Percentiles rank a stretch among this genome's conserved stretches.
Conservation (phyloP, 2,329 filamentous ascomycete species). For the Fusarium ambrosium region DNA sequence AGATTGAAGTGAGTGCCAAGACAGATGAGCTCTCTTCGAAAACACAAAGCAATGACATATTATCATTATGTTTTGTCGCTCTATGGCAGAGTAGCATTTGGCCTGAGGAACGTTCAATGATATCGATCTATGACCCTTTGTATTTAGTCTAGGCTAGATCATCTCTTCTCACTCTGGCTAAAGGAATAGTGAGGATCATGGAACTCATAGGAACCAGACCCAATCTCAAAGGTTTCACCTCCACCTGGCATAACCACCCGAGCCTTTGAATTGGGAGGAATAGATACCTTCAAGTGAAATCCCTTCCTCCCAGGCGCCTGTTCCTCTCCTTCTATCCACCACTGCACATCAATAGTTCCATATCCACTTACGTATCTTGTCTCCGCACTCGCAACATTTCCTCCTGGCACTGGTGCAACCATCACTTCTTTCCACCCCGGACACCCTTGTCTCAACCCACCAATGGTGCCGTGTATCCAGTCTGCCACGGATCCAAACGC, state of each 20-base stretch:
- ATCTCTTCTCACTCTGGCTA: not conserved
- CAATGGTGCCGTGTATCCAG: conserved; percentile 62
- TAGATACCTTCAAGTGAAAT: not conserved
- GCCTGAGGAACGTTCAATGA: no score
- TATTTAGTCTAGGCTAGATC: not conserved
- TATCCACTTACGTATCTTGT: not conserved
- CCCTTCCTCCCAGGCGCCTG: not conserved
- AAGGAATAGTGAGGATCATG: not conserved
- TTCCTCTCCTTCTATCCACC: not conserved
- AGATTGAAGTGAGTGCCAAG: no score
- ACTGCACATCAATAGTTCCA: not conserved
- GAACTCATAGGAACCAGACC: not conserved
- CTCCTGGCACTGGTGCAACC: conserved; percentile 54
- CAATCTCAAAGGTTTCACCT: not conserved
- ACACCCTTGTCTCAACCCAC: conserved; percentile 52
- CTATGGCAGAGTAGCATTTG: no score
- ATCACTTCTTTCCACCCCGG: conserved; percentile 57
- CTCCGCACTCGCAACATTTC: not conserved
- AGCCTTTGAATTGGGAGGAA: not conserved
- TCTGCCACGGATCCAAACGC: conserved; percentile 62
- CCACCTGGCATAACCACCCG: not conserved
- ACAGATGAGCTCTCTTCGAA: no score
- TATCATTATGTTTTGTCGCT: no score
- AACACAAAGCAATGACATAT: no score
- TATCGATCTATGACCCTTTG: no score